Conservation (phyloP, 1,139 yeast genomes). For the Saccharomyces hybrid region DNA sequence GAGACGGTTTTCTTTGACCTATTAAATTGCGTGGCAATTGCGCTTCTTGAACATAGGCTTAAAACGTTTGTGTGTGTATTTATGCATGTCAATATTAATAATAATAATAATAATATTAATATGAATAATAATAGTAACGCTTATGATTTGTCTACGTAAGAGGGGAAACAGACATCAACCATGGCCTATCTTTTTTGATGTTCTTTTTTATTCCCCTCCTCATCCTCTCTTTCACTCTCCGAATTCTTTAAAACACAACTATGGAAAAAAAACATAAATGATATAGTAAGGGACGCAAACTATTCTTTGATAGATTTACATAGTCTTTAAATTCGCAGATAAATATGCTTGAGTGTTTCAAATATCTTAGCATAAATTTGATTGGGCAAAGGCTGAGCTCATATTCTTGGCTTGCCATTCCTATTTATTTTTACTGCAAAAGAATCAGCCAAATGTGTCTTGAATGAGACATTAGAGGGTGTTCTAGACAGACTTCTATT, state of each 20-base stretch:
- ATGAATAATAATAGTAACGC: neutral
- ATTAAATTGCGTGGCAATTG: neutral
- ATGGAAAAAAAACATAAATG: neutral
- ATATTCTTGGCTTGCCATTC: neutral
- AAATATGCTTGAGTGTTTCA: too few species aligned
- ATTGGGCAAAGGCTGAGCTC: too few species aligned
- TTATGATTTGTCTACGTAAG: neutral
- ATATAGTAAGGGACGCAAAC: neutral
- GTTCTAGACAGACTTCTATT: constrained; percentile 71
- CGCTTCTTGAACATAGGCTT: neutral
- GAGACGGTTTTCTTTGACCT: neutral
- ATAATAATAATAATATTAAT: neutral
- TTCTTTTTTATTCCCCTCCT: too few species aligned
- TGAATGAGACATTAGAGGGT: constrained; percentile 69
- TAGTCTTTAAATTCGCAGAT: too few species aligned
- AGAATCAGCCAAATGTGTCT: constrained; percentile 62
- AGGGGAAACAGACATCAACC: too few species aligned
- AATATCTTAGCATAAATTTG: too few species aligned
- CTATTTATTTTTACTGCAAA: constrained; percentile 32
- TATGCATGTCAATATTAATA: neutral
- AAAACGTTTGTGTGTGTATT: neutral
- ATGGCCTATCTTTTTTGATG: too few species aligned
- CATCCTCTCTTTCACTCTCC: too few species aligned
- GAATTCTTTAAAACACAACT: too few species aligned
- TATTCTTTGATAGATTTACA: too few species aligned